Evolutionary conservation across 352 stramenopile genomes (phyloP), one percentile per base, ranked within the genome.

Genomic region (Blastocystis hominis): DNA sequence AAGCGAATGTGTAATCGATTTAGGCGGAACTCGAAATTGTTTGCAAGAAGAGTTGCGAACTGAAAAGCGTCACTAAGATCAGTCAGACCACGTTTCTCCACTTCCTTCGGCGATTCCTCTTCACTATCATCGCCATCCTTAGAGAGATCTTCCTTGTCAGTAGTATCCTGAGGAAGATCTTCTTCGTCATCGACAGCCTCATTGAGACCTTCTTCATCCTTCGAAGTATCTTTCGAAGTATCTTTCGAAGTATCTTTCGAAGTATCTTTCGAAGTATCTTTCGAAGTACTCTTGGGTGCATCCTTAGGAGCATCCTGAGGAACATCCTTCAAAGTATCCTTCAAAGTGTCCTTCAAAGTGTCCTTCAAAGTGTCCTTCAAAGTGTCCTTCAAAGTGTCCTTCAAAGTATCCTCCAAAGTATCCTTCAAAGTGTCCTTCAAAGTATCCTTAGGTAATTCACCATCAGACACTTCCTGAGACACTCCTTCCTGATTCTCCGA

Each of bases 1-100:
- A 84, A 7, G 46, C 72, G 72, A 34, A 84, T 64, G 46, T 84
- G 72, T 46, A 84, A 44, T 53, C 72, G 72, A 64, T 24, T 36
- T 36, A 84, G 36, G 3, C 34, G 42, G 42, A 84, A 84, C 55
- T 84, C n/a, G 34, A 84, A 84, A 53, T 84, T 84, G 55, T 84
- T 84, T 30, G 55, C 53, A 38, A 84, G 53, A 34, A 66, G 20
- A 4, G 72, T 66, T 9, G 72, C 72, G 13, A 84, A 53, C 53
- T 84, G 44, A 68, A 84, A 84, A 34, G 72, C 72, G 36, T 53
- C 72, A n/a, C 44, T 66, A 30, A 66, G 46, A 68, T 84, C 72
- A 63, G 24, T 84, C 36, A 84, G 15, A 7, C n/a, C 72, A 15
- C 56, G 20, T 20, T 59, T 36, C 24, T 84, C 72, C 36, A 68